A percentile compares a stretch with the other conserved stretches of the same genome.
phyloP scores from a whole-genome alignment of 371 early-diverging fungal genomes.

The Mortierella sp. region DNA sequence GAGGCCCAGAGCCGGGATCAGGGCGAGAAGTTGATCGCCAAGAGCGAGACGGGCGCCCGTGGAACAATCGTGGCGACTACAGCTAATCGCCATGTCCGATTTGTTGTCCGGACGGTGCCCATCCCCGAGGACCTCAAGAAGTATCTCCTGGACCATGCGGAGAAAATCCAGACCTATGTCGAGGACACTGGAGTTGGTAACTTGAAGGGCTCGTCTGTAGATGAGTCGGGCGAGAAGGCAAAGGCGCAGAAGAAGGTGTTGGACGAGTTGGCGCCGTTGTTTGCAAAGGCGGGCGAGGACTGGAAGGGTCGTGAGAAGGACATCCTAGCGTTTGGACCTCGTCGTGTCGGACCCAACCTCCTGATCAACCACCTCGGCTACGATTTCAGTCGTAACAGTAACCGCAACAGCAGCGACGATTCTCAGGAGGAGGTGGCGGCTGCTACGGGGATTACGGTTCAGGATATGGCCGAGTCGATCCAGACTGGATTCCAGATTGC shows the following conservation, averaged over 20 bases:
- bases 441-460: conserved; percentile 46
- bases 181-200: conserved; percentile 55
- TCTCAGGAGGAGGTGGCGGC: conserved; percentile 6
- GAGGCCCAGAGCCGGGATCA: conserved; percentile 63
- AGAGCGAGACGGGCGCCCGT: conserved; percentile 64
- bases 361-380: conserved; percentile 77
- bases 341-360: conserved; percentile 91
- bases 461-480: conserved; percentile 83
- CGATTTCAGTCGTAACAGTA: conserved; percentile 58
- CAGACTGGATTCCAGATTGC: conserved; percentile 97
- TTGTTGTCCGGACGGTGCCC: conserved; percentile 85
- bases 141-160: conserved; percentile 72
- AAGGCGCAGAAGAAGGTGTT: conserved; percentile 32
- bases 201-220: background rate
- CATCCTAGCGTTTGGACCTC: conserved; percentile 86
- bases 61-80: conserved; percentile 80
- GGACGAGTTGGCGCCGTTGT: conserved; percentile 33
- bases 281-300: conserved; percentile 58
- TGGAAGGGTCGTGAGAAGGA: conserved; percentile 59
- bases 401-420: background rate
- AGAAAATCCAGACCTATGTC: conserved; percentile 74
- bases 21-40: conserved; percentile 49
- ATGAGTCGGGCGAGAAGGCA: conserved; percentile 19
- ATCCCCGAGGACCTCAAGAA: conserved; percentile 78
- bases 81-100: conserved; percentile 76